Evolutionary conservation across 1,284 basidiomycete genomes (phyloP), one percentile per base, ranked within the genome.

Genomic region (Ceratobasidium sp.): DNA sequence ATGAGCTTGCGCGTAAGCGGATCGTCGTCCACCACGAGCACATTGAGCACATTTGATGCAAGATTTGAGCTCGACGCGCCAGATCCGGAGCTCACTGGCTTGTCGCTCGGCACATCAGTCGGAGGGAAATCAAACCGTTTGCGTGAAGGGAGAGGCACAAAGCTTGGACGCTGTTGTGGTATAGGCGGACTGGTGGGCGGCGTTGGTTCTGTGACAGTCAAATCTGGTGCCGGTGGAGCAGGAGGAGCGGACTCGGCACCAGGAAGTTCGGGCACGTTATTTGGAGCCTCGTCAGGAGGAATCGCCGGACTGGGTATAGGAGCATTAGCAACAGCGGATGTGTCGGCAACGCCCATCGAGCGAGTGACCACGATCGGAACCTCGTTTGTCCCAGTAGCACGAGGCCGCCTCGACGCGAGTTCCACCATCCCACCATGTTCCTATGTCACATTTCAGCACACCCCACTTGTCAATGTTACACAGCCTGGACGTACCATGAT

Each of bases 11-110:
- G 89, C 52, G 95, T 96, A 76, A 96, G 84, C 34, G 87, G 86
- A 83, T 94, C 93, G 79, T 94, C 92, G 80, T 94, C 93, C 0
- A 94, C 93, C 1, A 95, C 92, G 46, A 94, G 85, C 65, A 92
- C 91, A 29, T 86, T 75, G 29, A 80, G 76, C 37, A 86, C 76
- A 91, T 80, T 67, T 29, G 85, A 86, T 19, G 84, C 56, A 71
- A 32, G n/a, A 0, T 34, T 49, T 15, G 77, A 25, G 11, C 32
- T 9, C 15, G 76, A 44, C 61, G 25, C 66, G 43, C 65, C 29
- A 25, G 73, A 34, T n/a, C 61, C 61, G 17, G 52, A 25, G 37
- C 44, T 52, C 9, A 54, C 59, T 3, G 65, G 43, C 17, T 65
- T 66, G 37, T 75, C 22, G 17, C 76, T 46, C 76, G 80, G 67